These are phyloP conservation scores for Pythium sukuiense DNA, from an alignment of 352 stramenopile genomes.

Conservation along the genomic window DNA sequence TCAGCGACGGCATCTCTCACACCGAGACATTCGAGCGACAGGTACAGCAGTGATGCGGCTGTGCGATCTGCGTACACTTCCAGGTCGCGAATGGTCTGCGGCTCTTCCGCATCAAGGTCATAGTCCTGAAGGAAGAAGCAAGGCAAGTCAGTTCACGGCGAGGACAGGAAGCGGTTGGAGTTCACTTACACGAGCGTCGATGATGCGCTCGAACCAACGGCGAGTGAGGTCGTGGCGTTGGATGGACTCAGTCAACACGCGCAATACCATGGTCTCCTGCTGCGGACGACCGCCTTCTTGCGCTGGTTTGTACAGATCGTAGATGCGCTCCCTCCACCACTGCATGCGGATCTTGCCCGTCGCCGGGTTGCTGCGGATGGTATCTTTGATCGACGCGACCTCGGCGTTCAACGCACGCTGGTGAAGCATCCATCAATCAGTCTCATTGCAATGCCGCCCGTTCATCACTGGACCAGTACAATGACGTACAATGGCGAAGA, in stretches of 20 bases:
- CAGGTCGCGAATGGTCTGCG: conserved; percentile 65
- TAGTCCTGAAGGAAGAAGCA: conserved; percentile 42
- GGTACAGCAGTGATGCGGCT: conserved; percentile 86
- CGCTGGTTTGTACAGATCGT: conserved; percentile 55
- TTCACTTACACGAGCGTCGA: conserved; percentile 74
- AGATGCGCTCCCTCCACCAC: conserved; percentile 90
- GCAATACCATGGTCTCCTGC: conserved; percentile 65
- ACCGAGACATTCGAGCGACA: conserved; percentile 86
- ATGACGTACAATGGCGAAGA: conserved; percentile 72
- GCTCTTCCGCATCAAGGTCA: conserved; percentile 84
- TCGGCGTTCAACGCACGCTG: conserved; percentile 90
- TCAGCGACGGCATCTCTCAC: conserved; percentile 75
- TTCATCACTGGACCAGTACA: neutral
- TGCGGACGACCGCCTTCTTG: conserved; percentile 11
- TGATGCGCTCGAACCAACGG: conserved; percentile 90
- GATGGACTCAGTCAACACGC: conserved; percentile 65
- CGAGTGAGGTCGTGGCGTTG: conserved; percentile 77
- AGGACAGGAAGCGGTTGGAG: neutral
- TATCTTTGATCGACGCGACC: conserved; percentile 89
- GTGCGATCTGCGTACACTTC: conserved; percentile 89
- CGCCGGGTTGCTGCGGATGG: conserved; percentile 76
- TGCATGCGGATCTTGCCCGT: conserved; percentile 91
- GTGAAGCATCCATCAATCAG: conserved; percentile 1
- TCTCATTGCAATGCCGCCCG: neutral
- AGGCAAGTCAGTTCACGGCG: neutral